Base-by-base conservation (phyloP, 495 filamentous ascomycete genomes). In the Penicillium soppii region DNA sequence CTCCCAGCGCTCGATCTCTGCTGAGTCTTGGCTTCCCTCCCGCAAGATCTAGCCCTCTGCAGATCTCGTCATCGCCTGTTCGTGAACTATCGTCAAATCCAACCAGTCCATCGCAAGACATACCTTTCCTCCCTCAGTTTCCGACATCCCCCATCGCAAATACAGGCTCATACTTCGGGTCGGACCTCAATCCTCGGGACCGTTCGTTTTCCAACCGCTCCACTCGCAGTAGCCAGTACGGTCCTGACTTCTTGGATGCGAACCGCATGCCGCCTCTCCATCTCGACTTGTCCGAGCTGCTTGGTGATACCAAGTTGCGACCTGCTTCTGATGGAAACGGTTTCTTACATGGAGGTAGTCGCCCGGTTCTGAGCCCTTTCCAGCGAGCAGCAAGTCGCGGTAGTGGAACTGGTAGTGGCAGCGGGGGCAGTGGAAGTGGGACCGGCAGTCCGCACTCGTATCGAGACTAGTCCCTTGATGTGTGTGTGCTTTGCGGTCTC, bases 151-250 rank as follows among this genome's bases (percentile, higher is more conserved):
- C 74, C 10, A 49, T 65, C 33, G 63, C 55, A 23, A 67, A 66
- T 40, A 49, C 54, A 26, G 50, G 43, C 23, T 70, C 67, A 1
- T 69, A 69, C 51, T 71, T 74, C 43, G 71, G 56, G 21, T 53
- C 66, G 21, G 69, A 74, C 26, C 62, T 66, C 42, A 55, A 56
- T 35, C 54, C 61, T 41, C 73, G 74, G 12, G 69, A 74, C 52
- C 73, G 74, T 27, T 78, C 74, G 4, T 72, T 74, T 45, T 78
- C 74, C 22, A 78, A 78, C 39, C 74, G 72, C 38, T 78, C 74
- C 7, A 57, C 56, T 33, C 70, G 63, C 32, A 75, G 72, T 59
- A 73, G 73, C 49, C 63, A 69, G 36, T 75, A 68, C 32, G 70
- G 65, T 17, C 62, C 65, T 15, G 74, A 78, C n/a, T 66, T 71